phyloP scores from a whole-genome alignment of 208 protist genomes.

The Acanthamoeba polyphaga region DNA sequence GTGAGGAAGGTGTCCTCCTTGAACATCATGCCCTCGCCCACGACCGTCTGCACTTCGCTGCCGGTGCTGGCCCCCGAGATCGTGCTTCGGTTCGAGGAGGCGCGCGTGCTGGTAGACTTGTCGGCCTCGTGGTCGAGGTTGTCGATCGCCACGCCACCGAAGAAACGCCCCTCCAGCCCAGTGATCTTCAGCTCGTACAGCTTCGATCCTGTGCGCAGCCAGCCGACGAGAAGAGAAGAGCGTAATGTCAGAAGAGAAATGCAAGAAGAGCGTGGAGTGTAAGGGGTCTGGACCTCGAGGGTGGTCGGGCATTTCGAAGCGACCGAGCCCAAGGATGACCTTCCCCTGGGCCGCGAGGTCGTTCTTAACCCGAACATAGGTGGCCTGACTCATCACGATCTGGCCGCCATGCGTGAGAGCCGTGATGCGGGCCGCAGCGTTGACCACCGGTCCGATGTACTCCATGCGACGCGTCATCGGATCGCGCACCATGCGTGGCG shows the following conservation, averaged over 20 bases:
- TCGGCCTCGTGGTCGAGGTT: background rate
- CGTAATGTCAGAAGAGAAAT: background rate
- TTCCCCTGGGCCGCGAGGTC: background rate
- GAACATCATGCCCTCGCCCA: constrained; percentile 10
- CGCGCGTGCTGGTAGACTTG: no score
- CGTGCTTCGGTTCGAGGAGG: background rate
- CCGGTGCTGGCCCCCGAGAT: no score
- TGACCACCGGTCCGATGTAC: constrained; percentile 26
- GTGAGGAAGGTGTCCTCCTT: constrained; percentile 29
- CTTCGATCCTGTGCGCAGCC: background rate
- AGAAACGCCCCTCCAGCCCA: constrained; percentile 7
- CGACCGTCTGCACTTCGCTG: background rate
- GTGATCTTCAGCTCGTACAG: constrained; percentile 24
- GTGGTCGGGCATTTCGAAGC: background rate
- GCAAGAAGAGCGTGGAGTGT: background rate
- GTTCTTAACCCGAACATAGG: background rate
- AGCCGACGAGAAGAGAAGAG: background rate
- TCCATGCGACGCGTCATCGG: background rate
- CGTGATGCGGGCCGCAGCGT: background rate
- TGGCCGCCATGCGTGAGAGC: constrained; percentile 7
- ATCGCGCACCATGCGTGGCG: background rate
- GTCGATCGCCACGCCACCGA: background rate
- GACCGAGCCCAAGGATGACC: no score
- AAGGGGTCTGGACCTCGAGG: background rate
- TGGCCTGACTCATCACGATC: background rate